Percentiles rank a stretch among this genome's conserved stretches.
Conservation (phyloP, 805 yeast species). For the Starmera quercuum region DNA sequence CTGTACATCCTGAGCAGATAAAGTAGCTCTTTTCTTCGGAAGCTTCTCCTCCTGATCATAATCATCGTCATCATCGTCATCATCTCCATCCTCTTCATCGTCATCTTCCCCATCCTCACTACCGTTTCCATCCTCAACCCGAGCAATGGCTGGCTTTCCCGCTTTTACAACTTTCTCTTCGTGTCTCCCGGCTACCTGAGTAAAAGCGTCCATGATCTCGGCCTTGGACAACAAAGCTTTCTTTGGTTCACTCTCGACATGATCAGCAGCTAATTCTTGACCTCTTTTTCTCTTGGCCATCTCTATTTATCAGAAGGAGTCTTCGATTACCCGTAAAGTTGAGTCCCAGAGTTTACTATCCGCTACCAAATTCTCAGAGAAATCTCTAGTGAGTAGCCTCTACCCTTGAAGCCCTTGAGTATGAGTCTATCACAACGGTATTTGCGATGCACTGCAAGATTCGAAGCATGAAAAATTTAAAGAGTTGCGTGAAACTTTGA, state of each 20-base stretch:
- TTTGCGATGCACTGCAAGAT: too few species aligned
- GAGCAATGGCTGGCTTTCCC: neutral
- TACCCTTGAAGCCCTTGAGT: too few species aligned
- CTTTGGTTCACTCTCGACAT: constrained; percentile 5
- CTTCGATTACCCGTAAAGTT: too few species aligned
- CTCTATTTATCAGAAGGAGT: too few species aligned
- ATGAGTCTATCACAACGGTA: too few species aligned
- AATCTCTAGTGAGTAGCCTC: too few species aligned
- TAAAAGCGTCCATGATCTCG: constrained; percentile 11
- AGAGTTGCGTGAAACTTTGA: too few species aligned
- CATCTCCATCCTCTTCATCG: constrained; percentile 19
- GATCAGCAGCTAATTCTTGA: neutral
- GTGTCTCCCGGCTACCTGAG: constrained; percentile 4
- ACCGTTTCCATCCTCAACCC: constrained; percentile 5
- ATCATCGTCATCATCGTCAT: constrained; percentile 22
- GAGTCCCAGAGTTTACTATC: too few species aligned
- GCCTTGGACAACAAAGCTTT: constrained; percentile 14
- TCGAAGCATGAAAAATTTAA: too few species aligned
- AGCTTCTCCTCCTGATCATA: constrained; percentile 10
- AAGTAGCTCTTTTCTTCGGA: constrained; percentile 20
- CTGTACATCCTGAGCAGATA: constrained; percentile 78
- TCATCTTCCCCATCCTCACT: constrained; percentile 9
- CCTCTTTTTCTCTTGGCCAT: constrained; percentile 1
- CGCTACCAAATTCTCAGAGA: too few species aligned
- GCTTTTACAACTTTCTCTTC: constrained; percentile 5